Evolutionary conservation across 768 basidiomycete species (phyloP).

Genomic region (Tephrocybe sp.): DNA sequence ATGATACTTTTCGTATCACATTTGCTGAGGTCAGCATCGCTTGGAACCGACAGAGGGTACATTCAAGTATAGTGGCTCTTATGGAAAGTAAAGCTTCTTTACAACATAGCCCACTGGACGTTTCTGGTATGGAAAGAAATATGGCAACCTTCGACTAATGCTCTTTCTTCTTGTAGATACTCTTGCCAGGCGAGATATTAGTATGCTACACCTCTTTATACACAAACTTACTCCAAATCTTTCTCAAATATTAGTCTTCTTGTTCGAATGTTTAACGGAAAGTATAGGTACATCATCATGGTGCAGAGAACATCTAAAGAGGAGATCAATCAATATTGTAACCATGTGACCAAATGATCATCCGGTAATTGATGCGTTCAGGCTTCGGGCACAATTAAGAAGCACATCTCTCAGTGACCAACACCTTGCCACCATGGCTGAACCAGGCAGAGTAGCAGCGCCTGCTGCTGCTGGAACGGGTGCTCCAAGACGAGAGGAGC

Average conservation of each 20-base stretch:
- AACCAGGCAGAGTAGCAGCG: slow-evolving; percentile 15
- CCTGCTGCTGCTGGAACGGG: slow-evolving; percentile 9
- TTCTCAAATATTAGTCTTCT: neutral
- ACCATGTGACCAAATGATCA: slow-evolving; percentile 14
- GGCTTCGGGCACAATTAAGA: neutral
- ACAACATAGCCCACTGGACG: neutral
- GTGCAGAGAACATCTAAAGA: too few species aligned
- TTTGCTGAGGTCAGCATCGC: slow-evolving; percentile 40
- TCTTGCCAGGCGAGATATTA: too few species aligned
- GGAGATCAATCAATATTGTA: neutral
- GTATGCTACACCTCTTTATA: too few species aligned
- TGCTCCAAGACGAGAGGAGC: slow-evolving; percentile 12
- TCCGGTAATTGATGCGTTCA: neutral
- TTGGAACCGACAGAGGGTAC: slow-evolving; percentile 45
- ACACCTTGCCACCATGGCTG: slow-evolving; percentile 15
- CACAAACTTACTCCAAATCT: too few species aligned
- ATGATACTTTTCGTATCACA: slow-evolving; percentile 34
- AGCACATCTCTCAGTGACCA: neutral
- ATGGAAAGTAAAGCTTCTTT: slow-evolving; percentile 28
- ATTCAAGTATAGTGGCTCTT: slow-evolving; percentile 55
- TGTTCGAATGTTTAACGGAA: too few species aligned
- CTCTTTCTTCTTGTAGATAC: neutral
- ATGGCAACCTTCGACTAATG: neutral
- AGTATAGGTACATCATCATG: too few species aligned
- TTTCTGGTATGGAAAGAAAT: neutral